Base-by-base conservation (phyloP, 2,329 filamentous ascomycete genomes). In the Clonostachys chloroleuca region DNA sequence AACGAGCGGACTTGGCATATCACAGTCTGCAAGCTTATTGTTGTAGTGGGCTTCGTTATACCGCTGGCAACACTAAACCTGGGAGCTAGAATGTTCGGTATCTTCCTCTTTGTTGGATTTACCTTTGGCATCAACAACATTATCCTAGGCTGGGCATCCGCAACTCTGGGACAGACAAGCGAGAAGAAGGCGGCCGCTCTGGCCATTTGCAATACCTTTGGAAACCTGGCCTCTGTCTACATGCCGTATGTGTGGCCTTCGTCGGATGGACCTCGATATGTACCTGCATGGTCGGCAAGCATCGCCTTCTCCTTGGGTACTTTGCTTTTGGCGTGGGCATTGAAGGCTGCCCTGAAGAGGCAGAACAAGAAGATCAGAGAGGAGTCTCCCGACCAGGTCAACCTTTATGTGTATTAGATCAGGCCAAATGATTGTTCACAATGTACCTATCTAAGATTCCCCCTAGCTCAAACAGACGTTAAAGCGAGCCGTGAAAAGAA, bases 11-110 rank as follows among this genome's bases (percentile, higher is more conserved):
- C 90, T 1, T 65, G 89, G 33, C 94, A 87, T 75, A 96, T 96
- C 59, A 88, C 96, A 30, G 50, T 61, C 14, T 77, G 86, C 18
- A 86, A 87, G 0, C 46, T 87, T 0, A 57, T 96, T 4, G 90
- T 85, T 9, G 84, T 95, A 13, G 66, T 73, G 0, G 92, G 92
- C 0, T 96, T 96, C 61, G 63, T 75, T 37, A 91, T 96, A 84
- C 75, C 58, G 3, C 55, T 54, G 9, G 46, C 54, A 2, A 61
- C 61, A 1, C 37, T 59, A 4, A 59, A 63, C 42, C 52, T 53
- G 1, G 52, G 53, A 4, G 59, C 57, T 0, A 52, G 62, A 6
- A 64, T 65, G 33, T 48, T 58, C 6, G 56, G 56, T 9, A 62
- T 59, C 47, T 62, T 62, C 43, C 61, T 64, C 10, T 64, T 63